Percentiles rank a stretch among this genome's conserved stretches.
These are phyloP conservation scores for Hirschfeldia incana DNA, from an alignment of 345 rosid genomes.

Conservation along the genomic window DNA sequence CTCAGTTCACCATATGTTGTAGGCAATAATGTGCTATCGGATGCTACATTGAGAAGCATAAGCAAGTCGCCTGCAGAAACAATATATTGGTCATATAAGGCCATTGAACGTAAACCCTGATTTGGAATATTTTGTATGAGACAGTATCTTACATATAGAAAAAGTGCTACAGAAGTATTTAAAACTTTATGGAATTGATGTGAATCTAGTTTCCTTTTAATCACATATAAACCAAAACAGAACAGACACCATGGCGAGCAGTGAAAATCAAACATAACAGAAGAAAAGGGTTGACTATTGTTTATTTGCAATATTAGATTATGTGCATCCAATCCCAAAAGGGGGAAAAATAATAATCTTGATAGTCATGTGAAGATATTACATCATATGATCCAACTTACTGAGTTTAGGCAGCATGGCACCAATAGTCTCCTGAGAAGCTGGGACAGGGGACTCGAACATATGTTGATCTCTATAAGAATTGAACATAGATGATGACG, in stretches of 20 bases:
- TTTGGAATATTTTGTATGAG: slow-evolving; percentile 4
- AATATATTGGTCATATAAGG: slow-evolving; percentile 7
- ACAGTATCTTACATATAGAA: not conserved
- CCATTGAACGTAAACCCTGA: slow-evolving; percentile 21
- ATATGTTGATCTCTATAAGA: slow-evolving; percentile 80
- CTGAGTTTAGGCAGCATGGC: slow-evolving; percentile 98
- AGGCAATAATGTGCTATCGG: slow-evolving; percentile 80
- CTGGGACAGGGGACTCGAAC: slow-evolving; percentile 72
- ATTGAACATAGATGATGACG: slow-evolving; percentile 68
- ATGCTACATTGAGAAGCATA: slow-evolving; percentile 64
- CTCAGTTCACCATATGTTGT: slow-evolving; percentile 92
- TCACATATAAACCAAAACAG: not conserved
- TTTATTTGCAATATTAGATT: not conserved
- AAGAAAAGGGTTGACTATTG: not conserved
- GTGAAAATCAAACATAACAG: slow-evolving; percentile 11
- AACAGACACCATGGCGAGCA: not conserved
- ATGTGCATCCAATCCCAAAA: slow-evolving; percentile 20
- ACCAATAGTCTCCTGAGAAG: slow-evolving; percentile 74
- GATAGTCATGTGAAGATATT: slow-evolving; percentile 19
- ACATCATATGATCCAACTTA: slow-evolving; percentile 44
- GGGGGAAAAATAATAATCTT: not conserved
- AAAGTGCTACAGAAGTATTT: not conserved
- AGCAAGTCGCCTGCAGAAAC: slow-evolving; percentile 70
- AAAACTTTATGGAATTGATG: not conserved
- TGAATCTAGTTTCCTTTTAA: slow-evolving; percentile 2